Evolutionary conservation across 2,329 filamentous ascomycete species (phyloP).

Genomic region (Fusarium beomiforme): DNA sequence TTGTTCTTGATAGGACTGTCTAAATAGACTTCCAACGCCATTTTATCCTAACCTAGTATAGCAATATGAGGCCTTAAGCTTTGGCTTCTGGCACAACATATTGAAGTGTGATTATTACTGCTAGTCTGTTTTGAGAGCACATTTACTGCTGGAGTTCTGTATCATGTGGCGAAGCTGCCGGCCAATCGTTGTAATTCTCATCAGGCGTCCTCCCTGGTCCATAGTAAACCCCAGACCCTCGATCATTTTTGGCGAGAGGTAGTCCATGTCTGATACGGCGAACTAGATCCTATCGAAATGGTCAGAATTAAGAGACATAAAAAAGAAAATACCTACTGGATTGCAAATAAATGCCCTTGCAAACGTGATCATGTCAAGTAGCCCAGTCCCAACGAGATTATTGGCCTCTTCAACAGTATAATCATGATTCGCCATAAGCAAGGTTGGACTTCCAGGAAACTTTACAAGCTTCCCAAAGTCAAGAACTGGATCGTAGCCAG

Average conservation of each 20-base stretch:
- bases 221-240: not conserved
- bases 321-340: not conserved
- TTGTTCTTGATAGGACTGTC: not conserved
- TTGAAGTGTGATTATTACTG: no score
- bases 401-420: not conserved
- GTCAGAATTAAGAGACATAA: not conserved
- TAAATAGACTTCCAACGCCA: not conserved
- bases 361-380: conserved; percentile 5
- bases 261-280: not conserved
- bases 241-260: not conserved
- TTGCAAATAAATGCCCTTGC: conserved; percentile 3
- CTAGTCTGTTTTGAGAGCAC: no score
- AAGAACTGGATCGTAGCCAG: not conserved
- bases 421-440: conserved; percentile 13
- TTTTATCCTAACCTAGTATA: no score
- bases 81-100: no score
- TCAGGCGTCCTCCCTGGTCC: not conserved
- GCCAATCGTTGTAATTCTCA: conserved; percentile 17
- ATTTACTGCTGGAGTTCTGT: no score
- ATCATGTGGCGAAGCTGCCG: not conserved
- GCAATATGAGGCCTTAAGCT: no score
- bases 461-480: conserved; percentile 5
- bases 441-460: not conserved
- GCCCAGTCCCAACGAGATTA: not conserved
- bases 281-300: not conserved